These are phyloP conservation scores for Candida wancherniae DNA, from an alignment of 805 yeast genomes.

Conservation along the genomic window DNA sequence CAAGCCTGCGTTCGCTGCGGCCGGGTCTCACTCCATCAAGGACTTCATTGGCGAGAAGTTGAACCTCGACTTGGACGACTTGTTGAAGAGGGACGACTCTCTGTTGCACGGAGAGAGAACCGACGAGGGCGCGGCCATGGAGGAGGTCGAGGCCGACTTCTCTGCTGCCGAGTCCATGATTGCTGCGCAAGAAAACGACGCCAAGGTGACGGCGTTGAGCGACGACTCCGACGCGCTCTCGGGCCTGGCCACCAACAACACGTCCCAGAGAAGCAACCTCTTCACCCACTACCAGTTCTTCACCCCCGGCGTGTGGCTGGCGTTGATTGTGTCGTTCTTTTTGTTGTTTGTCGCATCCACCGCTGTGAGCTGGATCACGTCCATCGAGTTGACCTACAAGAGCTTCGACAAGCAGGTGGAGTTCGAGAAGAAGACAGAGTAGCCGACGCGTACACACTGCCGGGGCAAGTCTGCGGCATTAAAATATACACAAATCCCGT, in stretches of 20 bases:
- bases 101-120: no score
- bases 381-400: slow-evolving; percentile 72
- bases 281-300: slow-evolving; percentile 67
- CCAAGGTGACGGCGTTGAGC: slow-evolving; percentile 18
- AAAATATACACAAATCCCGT: no score
- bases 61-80: slow-evolving; percentile 17
- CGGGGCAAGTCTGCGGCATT: no score
- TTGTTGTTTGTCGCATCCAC: slow-evolving; percentile 51
- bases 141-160: slow-evolving; percentile 29
- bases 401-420: slow-evolving; percentile 71
- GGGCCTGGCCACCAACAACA: slow-evolving; percentile 4
- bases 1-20: slow-evolving; percentile 24
- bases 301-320: slow-evolving; percentile 78
- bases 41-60: slow-evolving; percentile 23
- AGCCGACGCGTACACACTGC: no score
- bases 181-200: slow-evolving; percentile 24
- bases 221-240: slow-evolving; percentile 11
- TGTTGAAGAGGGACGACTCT: slow-evolving; percentile 17
- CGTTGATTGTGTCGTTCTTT: slow-evolving; percentile 59
- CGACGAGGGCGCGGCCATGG: slow-evolving; percentile 4
- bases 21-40: slow-evolving; percentile 20
- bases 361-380: slow-evolving; percentile 68
- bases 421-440: slow-evolving; percentile 45
- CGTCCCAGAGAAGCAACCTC: slow-evolving; percentile 31
- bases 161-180: slow-evolving; percentile 29